Evolutionary conservation across 345 rosid species (phyloP).

Genomic region (Aquilaria yunnanensis): DNA sequence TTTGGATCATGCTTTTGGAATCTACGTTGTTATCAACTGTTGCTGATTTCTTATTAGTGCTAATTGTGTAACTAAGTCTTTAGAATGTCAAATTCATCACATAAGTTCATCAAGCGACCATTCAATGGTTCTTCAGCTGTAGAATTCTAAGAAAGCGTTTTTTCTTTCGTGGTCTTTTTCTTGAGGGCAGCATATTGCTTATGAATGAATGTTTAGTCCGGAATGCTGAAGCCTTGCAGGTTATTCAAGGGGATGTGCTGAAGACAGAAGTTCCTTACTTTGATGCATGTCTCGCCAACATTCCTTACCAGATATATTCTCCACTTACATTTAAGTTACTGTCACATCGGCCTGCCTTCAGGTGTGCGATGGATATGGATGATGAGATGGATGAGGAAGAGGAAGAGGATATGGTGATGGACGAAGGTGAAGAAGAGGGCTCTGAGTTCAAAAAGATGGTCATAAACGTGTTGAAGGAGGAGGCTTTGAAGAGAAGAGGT

Average conservation of each 20-base stretch:
- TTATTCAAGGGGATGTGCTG: constrained; percentile 86
- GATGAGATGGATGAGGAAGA: constrained; percentile 25
- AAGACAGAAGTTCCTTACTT: constrained; percentile 85
- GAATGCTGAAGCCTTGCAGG: constrained; percentile 25
- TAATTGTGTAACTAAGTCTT: too few relatives aligned
- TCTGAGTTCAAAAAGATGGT: constrained; percentile 72
- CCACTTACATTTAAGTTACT: constrained; percentile 84
- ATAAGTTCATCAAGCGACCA: too few relatives aligned
- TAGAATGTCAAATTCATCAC: too few relatives aligned
- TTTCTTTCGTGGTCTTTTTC: too few relatives aligned
- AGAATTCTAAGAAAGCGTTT: too few relatives aligned
- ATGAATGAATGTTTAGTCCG: background rate
- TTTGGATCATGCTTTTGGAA: too few relatives aligned
- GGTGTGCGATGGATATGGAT: constrained; percentile 69
- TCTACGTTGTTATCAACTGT: too few relatives aligned
- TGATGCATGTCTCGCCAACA: constrained; percentile 89
- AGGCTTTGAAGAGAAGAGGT: constrained; percentile 65
- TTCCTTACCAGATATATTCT: constrained; percentile 89
- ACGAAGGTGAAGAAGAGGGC: constrained; percentile 34
- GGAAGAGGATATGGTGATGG: constrained; percentile 46
- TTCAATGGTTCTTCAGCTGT: too few relatives aligned
- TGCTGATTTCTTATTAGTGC: too few relatives aligned
- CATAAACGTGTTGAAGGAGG: constrained; percentile 57
- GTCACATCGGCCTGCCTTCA: constrained; percentile 69
- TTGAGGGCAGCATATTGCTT: too few relatives aligned